phyloP scores from a whole-genome alignment of 805 yeast genomes.

The Torulaspora maleeae region DNA sequence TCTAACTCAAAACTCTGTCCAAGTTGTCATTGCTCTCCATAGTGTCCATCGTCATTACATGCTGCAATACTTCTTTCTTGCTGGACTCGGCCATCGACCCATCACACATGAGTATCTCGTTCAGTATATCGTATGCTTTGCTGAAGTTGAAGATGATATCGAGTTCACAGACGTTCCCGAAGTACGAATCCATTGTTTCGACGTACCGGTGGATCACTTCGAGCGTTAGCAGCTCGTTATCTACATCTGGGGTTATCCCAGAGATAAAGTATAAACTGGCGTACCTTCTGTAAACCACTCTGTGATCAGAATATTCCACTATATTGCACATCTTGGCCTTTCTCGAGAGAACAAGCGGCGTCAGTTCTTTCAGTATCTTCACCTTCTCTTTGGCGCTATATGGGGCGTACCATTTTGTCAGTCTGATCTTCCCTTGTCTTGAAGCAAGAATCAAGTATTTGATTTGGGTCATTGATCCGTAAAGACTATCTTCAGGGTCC shows the following conservation, averaged over 20 bases:
- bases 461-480: slow-evolving; percentile 38
- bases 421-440: slow-evolving; percentile 90
- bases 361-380: slow-evolving; percentile 76
- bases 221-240: slow-evolving; percentile 79
- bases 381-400: slow-evolving; percentile 79
- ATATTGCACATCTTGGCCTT: slow-evolving; percentile 95
- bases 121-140: slow-evolving; percentile 86
- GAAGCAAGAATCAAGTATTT: slow-evolving; percentile 78
- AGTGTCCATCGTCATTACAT: slow-evolving; percentile 81
- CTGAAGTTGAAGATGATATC: slow-evolving; percentile 95
- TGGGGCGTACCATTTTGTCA: slow-evolving; percentile 90
- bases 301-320: slow-evolving; percentile 68
- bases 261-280: slow-evolving; percentile 89
- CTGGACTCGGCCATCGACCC: slow-evolving; percentile 85
- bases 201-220: slow-evolving; percentile 91
- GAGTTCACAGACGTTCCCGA: slow-evolving; percentile 93
- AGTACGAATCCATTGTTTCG: slow-evolving; percentile 93
- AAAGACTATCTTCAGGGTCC: no score
- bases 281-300: slow-evolving; percentile 85
- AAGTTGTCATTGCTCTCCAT: slow-evolving; percentile 71
- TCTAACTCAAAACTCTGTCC: slow-evolving; percentile 39
- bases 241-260: slow-evolving; percentile 51
- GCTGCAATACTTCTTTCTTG: slow-evolving; percentile 67
- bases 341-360: slow-evolving; percentile 78
- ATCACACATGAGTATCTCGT: slow-evolving; percentile 76